Base-by-base conservation (phyloP, 257 asterid genomes). In the Gardenia jasminoides region DNA sequence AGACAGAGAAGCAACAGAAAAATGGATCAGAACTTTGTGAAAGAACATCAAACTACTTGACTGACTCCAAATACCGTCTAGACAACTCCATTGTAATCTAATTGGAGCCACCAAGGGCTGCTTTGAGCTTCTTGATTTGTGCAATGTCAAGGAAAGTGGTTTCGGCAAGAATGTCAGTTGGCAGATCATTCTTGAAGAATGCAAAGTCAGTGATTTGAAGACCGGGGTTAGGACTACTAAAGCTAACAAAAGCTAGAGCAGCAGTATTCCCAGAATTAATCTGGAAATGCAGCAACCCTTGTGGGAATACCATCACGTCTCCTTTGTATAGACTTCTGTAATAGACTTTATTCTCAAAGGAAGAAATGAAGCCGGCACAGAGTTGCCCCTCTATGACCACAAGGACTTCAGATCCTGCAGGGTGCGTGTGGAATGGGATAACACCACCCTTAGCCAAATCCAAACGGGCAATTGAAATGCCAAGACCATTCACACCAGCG, bases 111-210 rank as follows among this genome's bases (percentile, higher is more conserved):
- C 97, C 97, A 73, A 94, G 97, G 43, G 88, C 89, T 9, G 88
- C 96, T 86, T 94, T 92, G 58, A 94, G 96, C 87, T 94, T 92
- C 92, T 94, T 92, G 75, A 94, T 86, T 86, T 88, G 93, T 30
- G 89, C 90, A 44, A 82, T 78, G 76, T 91, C 96, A 70, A 94
- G 81, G 82, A 94, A 94, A 0, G 93, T 92, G 0, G 92, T 85
- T 79, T 83, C 81, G 0, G 85, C 90, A 72, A 94, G 88, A 75
- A 89, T 78, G 69, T 92, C 93, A n/a, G 97, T 88, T 0, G 98
- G 93, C 80, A 92, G 85, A 50, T 92, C 97, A 30, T 94, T 94
- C 88, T 82, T 74, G 54, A 94, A 94, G 68, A 94, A 84, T 0
- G 97, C 97, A 69, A 83, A 94, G 24, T 91, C 97, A 0, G 82